phyloP scores from a whole-genome alignment of 768 basidiomycete species.

The Calocybe cyanea region DNA sequence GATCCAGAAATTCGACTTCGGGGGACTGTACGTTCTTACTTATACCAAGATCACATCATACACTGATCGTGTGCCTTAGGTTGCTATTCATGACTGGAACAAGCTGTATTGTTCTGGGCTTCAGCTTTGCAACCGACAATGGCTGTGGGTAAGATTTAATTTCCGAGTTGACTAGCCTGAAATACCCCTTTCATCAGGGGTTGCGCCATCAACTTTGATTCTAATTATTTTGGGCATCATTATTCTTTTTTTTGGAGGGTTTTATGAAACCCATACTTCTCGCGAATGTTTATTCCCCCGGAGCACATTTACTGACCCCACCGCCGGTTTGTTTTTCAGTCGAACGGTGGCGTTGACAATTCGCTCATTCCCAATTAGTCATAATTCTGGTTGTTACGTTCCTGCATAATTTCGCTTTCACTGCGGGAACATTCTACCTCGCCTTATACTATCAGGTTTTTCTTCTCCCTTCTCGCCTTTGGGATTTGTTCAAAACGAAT shows the following conservation, averaged over 20 bases:
- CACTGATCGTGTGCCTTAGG: slow-evolving; percentile 32
- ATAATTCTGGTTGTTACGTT: slow-evolving; percentile 66
- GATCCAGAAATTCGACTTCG: slow-evolving; percentile 63
- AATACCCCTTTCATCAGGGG: slow-evolving; percentile 46
- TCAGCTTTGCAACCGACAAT: slow-evolving; percentile 65
- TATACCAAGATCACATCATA: slow-evolving; percentile 1
- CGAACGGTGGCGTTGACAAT: slow-evolving; percentile 3
- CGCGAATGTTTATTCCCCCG: slow-evolving; percentile 73
- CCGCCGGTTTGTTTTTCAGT: slow-evolving; percentile 46
- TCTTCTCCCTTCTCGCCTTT: slow-evolving; percentile 10
- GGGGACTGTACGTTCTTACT: slow-evolving; percentile 60
- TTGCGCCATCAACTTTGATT: slow-evolving; percentile 52
- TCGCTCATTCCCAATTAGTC: slow-evolving; percentile 37
- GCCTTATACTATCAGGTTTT: slow-evolving; percentile 77
- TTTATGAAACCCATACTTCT: slow-evolving; percentile 65
- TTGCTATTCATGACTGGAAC: slow-evolving; percentile 73
- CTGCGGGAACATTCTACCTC: slow-evolving; percentile 82
- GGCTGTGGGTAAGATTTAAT: slow-evolving; percentile 53
- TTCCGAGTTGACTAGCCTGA: slow-evolving; percentile 4
- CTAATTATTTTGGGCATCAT: slow-evolving; percentile 54
- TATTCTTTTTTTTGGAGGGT: slow-evolving; percentile 52
- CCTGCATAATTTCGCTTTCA: slow-evolving; percentile 81
- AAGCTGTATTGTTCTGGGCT: slow-evolving; percentile 70
- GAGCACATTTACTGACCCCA: slow-evolving; percentile 53
- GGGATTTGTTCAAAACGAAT: slow-evolving; percentile 1